Percentiles rank a stretch among this genome's conserved stretches.
Evolutionary conservation across 305 asterid genomes (phyloP).

Genomic region (Solanum chacoense): DNA sequence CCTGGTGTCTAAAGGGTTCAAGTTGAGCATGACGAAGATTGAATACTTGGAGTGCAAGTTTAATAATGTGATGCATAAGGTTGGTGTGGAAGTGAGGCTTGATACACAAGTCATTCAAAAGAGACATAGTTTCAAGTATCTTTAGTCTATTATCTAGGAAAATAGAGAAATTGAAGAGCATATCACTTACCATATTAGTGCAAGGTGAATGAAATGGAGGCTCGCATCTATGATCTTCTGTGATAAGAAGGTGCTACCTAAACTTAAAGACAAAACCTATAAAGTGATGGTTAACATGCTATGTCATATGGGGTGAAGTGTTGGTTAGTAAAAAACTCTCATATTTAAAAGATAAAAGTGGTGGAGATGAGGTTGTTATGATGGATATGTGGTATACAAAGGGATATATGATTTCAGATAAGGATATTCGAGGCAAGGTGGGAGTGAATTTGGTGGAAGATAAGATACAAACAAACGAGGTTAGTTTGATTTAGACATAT

Average conservation of each 20-base stretch:
- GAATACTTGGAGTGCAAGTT: neutral
- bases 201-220: neutral
- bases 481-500: neutral
- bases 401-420: neutral
- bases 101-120: neutral
- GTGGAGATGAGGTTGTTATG: neutral
- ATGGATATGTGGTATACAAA: neutral
- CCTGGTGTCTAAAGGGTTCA: neutral
- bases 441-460: neutral
- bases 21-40: neutral
- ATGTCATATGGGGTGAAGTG: neutral
- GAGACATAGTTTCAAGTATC: neutral
- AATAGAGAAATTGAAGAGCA: too few species aligned
- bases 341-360: too few species aligned
- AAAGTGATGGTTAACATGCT: neutral
- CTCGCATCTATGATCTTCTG: neutral
- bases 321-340: too few species aligned
- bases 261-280: neutral
- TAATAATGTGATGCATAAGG: neutral
- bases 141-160: neutral
- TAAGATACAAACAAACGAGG: neutral
- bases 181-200: neutral
- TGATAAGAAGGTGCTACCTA: neutral
- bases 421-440: neutral
- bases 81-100: neutral